A percentile compares a stretch with the other conserved stretches of the same genome.
Conservation (phyloP, 306 rosid genomes). For the Prinsepia uniflora region DNA sequence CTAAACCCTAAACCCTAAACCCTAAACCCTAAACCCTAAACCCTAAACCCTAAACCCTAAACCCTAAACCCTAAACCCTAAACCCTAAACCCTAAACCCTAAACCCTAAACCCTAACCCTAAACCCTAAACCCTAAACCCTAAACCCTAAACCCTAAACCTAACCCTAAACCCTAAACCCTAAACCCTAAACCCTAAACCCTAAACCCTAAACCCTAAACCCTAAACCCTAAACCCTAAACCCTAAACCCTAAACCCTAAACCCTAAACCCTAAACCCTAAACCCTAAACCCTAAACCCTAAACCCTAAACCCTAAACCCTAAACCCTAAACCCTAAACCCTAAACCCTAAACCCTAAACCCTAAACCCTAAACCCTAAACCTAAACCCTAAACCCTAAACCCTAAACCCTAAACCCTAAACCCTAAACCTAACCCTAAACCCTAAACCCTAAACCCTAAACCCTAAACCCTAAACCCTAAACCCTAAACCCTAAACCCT, state of each 20-base stretch:
- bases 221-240: conserved; percentile 11
- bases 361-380: conserved; percentile 20
- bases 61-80: too few relatives aligned
- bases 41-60: conserved; percentile 25
- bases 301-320: conserved; percentile 13
- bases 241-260: conserved; percentile 5
- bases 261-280: conserved; percentile 11
- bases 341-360: conserved; percentile 15
- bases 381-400: conserved; percentile 13
- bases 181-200: conserved; percentile 7
- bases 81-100: conserved; percentile 12
- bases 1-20: conserved; percentile 12
- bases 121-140: conserved; percentile 12
- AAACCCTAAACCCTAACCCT: conserved; percentile 18
- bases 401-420: conserved; percentile 23
- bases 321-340: conserved; percentile 19
- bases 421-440: conserved; percentile 12
- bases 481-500: too few relatives aligned
- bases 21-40: conserved; percentile 20
- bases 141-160: conserved; percentile 19
- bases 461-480: too few relatives aligned
- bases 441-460: not conserved
- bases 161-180: conserved; percentile 21
- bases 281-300: conserved; percentile 13
- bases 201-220: conserved; percentile 2